Base-by-base conservation (phyloP, 2,329 filamentous ascomycete species). In the Colletotrichum echinochloae region DNA sequence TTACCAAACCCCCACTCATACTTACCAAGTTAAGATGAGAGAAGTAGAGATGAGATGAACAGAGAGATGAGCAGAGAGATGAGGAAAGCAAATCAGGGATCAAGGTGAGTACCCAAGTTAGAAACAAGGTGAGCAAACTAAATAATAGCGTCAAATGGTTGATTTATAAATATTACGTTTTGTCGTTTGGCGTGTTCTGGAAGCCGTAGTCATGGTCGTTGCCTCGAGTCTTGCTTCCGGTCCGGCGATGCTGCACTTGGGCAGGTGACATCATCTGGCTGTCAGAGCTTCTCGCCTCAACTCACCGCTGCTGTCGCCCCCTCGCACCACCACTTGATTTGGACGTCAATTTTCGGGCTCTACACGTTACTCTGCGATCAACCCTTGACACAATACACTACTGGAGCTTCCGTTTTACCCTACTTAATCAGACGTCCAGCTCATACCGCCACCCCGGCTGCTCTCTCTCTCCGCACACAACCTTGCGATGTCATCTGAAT, bases 401-500 rank as follows among this genome's bases (percentile, higher is more conserved):
- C 41, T 3, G 18, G 16, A 14, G 11, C 44, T 16, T 18, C 41
- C 18, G 9, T 20, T n/a, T 9, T 61, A 48, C 37, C 12, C 30
- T 49, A 66, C 48, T 55, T 55, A 66, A 44, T 14, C 16, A 35
- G 1, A 37, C 18, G 2, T 8, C 20, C 48, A 37, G 16, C 46
- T 37, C 64, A 59, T 48, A 61, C 9, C 9, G n/a, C 41, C 41
- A 44, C 18, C 41, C 18, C n/a, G n/a, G 18, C 41, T 44, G 18
- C 41, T 44, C 26, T 28, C 18, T n/a, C 33, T 16, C 5, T 48
- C n/a, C 46, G 9, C 6, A 60, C 4, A 59, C 54, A 20, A 46
- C 28, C 30, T 59, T 37, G 46, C 64, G 20, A 73, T 73, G 72
- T 51, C 66, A 60, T 66, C 63, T n/a, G 66, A 73, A 59, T 33